Evolutionary conservation across 345 rosid genomes (phyloP).

Genomic region (Capsella bursapastoris): DNA sequence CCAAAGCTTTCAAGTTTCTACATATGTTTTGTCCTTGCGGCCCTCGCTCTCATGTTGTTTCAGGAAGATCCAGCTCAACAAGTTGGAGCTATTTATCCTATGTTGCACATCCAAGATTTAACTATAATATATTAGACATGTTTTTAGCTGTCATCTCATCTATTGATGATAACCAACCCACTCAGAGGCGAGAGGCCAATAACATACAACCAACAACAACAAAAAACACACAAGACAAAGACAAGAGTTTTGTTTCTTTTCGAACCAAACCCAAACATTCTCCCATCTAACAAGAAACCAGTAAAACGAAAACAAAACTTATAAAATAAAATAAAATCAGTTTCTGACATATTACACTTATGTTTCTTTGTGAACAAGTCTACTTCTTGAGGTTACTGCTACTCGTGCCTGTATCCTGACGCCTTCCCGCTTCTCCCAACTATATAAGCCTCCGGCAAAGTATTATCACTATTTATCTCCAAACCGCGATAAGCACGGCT

Average conservation of each 20-base stretch:
- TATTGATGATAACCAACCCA: background rate
- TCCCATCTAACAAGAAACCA: background rate
- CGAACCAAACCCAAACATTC: background rate
- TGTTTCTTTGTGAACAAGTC: background rate
- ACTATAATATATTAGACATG: too few relatives aligned
- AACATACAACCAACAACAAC: too few relatives aligned
- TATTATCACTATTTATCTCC: constrained; percentile 52
- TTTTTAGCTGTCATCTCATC: background rate
- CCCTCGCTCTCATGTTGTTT: too few relatives aligned
- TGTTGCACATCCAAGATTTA: too few relatives aligned
- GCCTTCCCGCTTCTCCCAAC: constrained; percentile 90
- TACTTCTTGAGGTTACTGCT: constrained; percentile 14
- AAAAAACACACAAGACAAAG: background rate
- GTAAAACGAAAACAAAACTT: background rate
- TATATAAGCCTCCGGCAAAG: constrained; percentile 57
- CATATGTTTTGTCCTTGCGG: too few relatives aligned
- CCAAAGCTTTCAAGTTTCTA: too few relatives aligned
- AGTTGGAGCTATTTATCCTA: too few relatives aligned
- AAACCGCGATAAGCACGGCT: constrained; percentile 77
- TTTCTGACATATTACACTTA: background rate
- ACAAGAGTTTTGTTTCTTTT: too few relatives aligned
- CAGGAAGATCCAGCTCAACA: too few relatives aligned
- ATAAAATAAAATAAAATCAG: background rate
- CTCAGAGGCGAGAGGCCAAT: background rate
- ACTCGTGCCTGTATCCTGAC: constrained; percentile 60